phyloP scores from a whole-genome alignment of 495 filamentous ascomycete genomes.

The Platismatia glauca region DNA sequence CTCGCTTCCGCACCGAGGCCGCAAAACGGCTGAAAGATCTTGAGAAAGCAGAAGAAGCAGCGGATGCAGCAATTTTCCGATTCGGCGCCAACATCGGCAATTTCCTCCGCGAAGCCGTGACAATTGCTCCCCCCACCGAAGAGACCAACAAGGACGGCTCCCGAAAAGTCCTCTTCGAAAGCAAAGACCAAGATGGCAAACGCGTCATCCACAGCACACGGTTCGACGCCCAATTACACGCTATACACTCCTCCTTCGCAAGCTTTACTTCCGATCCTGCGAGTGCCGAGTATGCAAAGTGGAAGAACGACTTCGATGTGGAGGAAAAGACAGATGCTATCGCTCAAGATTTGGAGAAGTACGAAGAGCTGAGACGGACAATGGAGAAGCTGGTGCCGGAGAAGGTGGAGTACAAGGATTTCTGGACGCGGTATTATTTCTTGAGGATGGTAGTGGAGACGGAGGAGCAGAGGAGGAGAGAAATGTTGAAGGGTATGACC shows the following conservation, averaged over 20 bases:
- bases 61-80: conserved; percentile 87
- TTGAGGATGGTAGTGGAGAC: conserved; percentile 86
- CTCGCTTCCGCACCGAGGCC: conserved; percentile 75
- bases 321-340: conserved; percentile 83
- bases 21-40: conserved; percentile 81
- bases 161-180: conserved; percentile 70
- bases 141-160: conserved; percentile 31
- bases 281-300: conserved; percentile 63
- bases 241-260: conserved; percentile 77
- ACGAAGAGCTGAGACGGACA: conserved; percentile 74
- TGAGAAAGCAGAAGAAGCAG: conserved; percentile 91
- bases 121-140: conserved; percentile 60
- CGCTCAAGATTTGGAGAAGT: conserved; percentile 71
- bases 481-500: conserved; percentile 78
- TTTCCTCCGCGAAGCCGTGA: conserved; percentile 86
- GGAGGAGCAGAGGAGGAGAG: conserved; percentile 84
- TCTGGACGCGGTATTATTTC: conserved; percentile 97
- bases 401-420: conserved; percentile 73
- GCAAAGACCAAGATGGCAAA: conserved; percentile 81
- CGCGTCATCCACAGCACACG: conserved; percentile 86
- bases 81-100: conserved; percentile 87
- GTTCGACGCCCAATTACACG: conserved; percentile 91
- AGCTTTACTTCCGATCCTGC: conserved; percentile 78
- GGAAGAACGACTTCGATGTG: conserved; percentile 67
- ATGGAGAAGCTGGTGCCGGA: conserved; percentile 97